Conservation (phyloP, 2,329 filamentous ascomycete species). For the Apiospora pterosperma region DNA sequence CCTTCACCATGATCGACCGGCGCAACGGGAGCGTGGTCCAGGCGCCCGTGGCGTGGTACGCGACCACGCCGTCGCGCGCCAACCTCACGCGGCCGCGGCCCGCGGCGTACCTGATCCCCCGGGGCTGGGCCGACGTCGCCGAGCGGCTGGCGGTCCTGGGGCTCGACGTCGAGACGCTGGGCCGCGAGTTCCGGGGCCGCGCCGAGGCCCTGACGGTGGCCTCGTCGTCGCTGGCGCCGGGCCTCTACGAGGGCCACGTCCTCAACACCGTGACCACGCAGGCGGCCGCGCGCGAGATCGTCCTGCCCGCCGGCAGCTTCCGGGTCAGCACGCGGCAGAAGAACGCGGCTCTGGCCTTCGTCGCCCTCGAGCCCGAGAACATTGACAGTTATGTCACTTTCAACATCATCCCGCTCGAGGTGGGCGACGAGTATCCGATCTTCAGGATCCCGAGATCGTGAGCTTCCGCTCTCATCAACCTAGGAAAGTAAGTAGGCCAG, state of each 20-base stretch:
- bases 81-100: slow-evolving; percentile 20
- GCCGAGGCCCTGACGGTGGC: slow-evolving; percentile 18
- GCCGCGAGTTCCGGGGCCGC: slow-evolving; percentile 17
- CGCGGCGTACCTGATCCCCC: slow-evolving; percentile 22
- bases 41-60: slow-evolving; percentile 19
- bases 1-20: slow-evolving; percentile 20
- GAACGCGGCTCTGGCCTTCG: slow-evolving; percentile 24
- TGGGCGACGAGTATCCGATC: slow-evolving; percentile 22
- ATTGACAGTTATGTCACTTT: slow-evolving; percentile 24
- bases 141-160: slow-evolving; percentile 17
- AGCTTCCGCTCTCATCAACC: neutral
- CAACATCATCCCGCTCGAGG: slow-evolving; percentile 19
- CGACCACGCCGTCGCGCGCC: slow-evolving; percentile 19
- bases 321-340: slow-evolving; percentile 19
- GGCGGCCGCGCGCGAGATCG: slow-evolving; percentile 11
- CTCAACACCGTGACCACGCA: slow-evolving; percentile 20
- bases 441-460: slow-evolving; percentile 14
- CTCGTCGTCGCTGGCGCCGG: slow-evolving; percentile 12
- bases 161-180: slow-evolving; percentile 18
- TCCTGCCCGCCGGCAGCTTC: slow-evolving; percentile 20
- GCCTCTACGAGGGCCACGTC: slow-evolving; percentile 22
- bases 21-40: slow-evolving; percentile 16
- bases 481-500: neutral
- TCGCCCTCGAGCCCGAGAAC: slow-evolving; percentile 24
- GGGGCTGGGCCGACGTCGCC: slow-evolving; percentile 20